These are phyloP conservation scores for Canavalia gladiata DNA, from an alignment of 306 rosid species.

Conservation along the genomic window DNA sequence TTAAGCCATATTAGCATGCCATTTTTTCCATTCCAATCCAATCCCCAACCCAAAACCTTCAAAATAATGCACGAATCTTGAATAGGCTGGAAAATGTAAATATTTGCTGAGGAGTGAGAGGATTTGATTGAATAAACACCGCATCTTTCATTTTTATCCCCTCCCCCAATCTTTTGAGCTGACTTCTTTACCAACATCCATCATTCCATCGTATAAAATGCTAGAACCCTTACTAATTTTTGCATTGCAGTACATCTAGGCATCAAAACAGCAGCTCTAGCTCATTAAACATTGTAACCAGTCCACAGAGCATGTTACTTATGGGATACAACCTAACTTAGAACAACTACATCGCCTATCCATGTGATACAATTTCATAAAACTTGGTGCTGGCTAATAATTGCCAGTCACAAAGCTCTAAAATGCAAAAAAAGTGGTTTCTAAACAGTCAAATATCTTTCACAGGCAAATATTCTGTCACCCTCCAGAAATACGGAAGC, in stretches of 20 bases:
- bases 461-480: neutral
- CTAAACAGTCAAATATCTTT: neutral
- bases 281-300: neutral
- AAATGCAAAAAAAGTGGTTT: neutral
- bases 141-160: neutral
- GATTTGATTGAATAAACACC: slow-evolving; percentile 20
- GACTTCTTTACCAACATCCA: neutral
- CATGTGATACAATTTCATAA: neutral
- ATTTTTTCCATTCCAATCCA: slow-evolving; percentile 2
- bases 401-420: slow-evolving; percentile 32
- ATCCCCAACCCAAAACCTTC: slow-evolving; percentile 15
- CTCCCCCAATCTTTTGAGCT: slow-evolving; percentile 8
- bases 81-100: neutral
- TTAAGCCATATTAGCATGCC: neutral
- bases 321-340: slow-evolving; percentile 8
- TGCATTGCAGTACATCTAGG: neutral
- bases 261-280: slow-evolving; percentile 8
- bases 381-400: neutral
- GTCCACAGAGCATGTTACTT: slow-evolving; percentile 6
- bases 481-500: neutral
- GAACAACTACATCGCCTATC: neutral
- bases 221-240: slow-evolving; percentile 1
- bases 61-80: neutral
- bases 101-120: neutral
- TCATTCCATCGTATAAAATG: neutral